Base-by-base conservation (phyloP, 495 filamentous ascomycete species). In the Tuber melanosporum region DNA sequence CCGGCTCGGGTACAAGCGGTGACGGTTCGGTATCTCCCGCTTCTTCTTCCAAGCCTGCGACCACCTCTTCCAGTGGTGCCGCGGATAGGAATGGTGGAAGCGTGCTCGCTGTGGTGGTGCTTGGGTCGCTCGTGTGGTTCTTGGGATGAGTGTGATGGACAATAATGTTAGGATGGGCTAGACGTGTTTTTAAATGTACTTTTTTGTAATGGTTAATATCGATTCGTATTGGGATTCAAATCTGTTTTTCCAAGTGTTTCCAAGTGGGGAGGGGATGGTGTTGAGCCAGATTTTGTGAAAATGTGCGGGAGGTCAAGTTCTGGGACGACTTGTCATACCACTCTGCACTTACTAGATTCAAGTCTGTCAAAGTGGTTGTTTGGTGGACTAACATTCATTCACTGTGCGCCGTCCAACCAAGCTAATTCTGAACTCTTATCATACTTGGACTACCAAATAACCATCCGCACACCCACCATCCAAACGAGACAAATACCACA, bases 121-220 rank as follows among this genome's bases (percentile, higher is more conserved):
- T 66, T 32, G 57, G 57, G 57, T 66, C 57, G 12, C 57, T 66
- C 15, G 57, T 66, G 10, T 66, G 57, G 57, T n/a, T 66, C 17
- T 66, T 66, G 57, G 57, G 57, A 66, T 66, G 4, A 66, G n/a
- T 32, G 10, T 32, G 57, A 32, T 32, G 57, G 57, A 66, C 15
- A 1, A 32, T 32, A 66, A 66, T 66, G 57, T 26, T 66, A 14
- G n/a, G n/a, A 66, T 66, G 57, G 26, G 14, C 7, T 66, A 7
- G 57, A 66, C 4, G 26, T 12, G 3, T 15, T 66, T 66, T 66
- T 66, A 32, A 66, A 66, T 66, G 57, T 66, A 66, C 39, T 41
- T 14, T 32, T 66, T 26, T n/a, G 57, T 66, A 66, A 66, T 66
- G 26, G 57, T 66, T 66, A 66, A 66, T 66, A n/a, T 66, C 32